Evolutionary conservation across 2,329 filamentous ascomycete genomes (phyloP).

Genomic region (Colletotrichum trifolii): DNA sequence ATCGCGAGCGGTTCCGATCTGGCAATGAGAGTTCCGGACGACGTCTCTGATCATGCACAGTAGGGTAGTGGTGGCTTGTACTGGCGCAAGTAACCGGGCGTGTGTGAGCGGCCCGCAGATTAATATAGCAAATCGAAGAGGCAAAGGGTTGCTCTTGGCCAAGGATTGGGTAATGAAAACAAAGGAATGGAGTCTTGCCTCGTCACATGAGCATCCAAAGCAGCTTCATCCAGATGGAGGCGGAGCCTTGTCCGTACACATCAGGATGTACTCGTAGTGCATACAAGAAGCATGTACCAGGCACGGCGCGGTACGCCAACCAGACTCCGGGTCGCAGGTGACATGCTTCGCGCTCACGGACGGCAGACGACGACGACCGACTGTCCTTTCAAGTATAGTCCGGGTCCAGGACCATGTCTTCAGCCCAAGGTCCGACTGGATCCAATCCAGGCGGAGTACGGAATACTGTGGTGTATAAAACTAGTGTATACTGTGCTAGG

Average conservation of each 20-base stretch:
- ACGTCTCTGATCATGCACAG: slow-evolving; percentile 20
- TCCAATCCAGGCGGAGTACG: no score
- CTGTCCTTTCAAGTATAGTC: slow-evolving; percentile 7
- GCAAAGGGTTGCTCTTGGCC: slow-evolving; percentile 37
- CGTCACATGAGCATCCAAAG: slow-evolving; percentile 48
- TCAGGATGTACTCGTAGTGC: no score
- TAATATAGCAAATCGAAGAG: slow-evolving; percentile 35
- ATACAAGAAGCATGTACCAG: background rate
- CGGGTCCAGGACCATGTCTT: background rate
- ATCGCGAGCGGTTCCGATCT: no score
- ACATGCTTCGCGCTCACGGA: slow-evolving; percentile 31
- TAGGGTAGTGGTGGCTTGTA: slow-evolving; percentile 10
- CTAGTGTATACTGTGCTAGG: no score
- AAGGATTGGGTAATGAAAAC: slow-evolving; percentile 63
- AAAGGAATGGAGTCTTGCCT: slow-evolving; percentile 52
- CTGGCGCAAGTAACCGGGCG: slow-evolving; percentile 16
- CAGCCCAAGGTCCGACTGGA: no score
- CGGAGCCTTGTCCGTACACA: slow-evolving; percentile 32
- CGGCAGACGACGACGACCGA: slow-evolving; percentile 15
- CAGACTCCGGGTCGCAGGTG: slow-evolving; percentile 19
- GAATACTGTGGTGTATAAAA: no score
- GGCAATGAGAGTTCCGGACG: background rate
- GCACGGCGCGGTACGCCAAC: slow-evolving; percentile 17
- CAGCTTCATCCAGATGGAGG: slow-evolving; percentile 34
- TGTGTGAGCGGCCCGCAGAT: slow-evolving; percentile 37